Evolutionary conservation across 1,284 basidiomycete genomes (phyloP), one percentile per base, ranked within the genome.

Genomic region (Blastosporella zonata): DNA sequence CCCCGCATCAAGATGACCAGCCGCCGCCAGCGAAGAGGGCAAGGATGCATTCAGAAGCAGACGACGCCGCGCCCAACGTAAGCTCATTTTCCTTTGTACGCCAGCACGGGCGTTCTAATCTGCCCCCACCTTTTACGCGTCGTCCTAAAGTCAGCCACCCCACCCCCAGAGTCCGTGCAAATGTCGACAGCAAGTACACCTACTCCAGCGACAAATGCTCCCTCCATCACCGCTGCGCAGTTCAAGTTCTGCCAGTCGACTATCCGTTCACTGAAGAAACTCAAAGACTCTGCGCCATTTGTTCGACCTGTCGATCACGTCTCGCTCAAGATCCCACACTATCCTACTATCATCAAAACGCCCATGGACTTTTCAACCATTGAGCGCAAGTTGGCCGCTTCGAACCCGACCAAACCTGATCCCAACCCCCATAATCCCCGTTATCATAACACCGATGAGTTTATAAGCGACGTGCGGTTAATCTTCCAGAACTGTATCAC

Each of bases 351-450:
- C 63, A 84, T 99, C 70, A 89, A 85, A 61, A 81, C 79, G 27
- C 97, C 97, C 0, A 97, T 97, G 92, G 97, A 99, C 66, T 80
- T 99, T 43, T 79, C 83, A n/a, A 97, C 95, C 18, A 82, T 98
- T 54, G 96, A 98, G 69, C 82, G 82, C 60, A 97, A 97, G 70
- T 75, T 97, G 33, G 63, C 67, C 23, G 81, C 87, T 1, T 89
- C 88, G 7, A 90, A 89, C 59, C 88, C 90, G 3, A 66, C 73
- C 56, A 93, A 91, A 66, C 83, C 82, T 25, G 87, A 90, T 54
- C 66, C 74, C 13, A 87, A 85, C 59, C 68, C 72, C 1, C 65
- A 69, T 40, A 88, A 89, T 58, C 89, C 89, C 13, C 85, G 83
- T 12, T 96, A 95, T 62, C 56, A 66, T 42, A 81, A 64, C 49